Evolutionary conservation across 2,329 filamentous ascomycete genomes (phyloP).

Genomic region (Aspergillus neotritici): DNA sequence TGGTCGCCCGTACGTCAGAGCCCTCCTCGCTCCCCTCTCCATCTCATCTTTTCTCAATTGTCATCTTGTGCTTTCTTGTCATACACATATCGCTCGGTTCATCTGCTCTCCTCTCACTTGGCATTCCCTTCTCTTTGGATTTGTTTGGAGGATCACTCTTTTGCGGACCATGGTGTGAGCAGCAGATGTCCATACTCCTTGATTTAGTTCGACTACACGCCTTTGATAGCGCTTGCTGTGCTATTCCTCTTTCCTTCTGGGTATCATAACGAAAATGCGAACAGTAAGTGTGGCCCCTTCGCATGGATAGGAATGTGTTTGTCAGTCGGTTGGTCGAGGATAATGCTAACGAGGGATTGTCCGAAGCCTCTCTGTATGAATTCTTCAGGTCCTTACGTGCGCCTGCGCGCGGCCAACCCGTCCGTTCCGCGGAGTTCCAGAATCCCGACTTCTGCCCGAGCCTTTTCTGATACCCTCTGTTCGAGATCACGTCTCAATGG

Average conservation of each 20-base stretch:
- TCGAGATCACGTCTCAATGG: conserved; percentile 12
- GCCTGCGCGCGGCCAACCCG: conserved; percentile 16
- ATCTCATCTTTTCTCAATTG: conserved; percentile 3
- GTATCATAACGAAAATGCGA: conserved; percentile 23
- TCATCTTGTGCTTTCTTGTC: conserved; percentile 4
- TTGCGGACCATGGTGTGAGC: conserved; percentile 21
- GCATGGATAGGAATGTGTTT: neutral
- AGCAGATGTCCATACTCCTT: conserved; percentile 9
- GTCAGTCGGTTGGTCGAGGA: neutral
- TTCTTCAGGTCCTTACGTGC: conserved; percentile 18
- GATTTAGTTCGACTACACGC: conserved; percentile 10
- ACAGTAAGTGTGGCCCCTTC: conserved; percentile 20
- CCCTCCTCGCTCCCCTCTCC: conserved; percentile 1
- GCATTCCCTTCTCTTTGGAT: neutral
- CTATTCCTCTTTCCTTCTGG: conserved; percentile 19
- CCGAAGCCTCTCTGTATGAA: conserved; percentile 21
- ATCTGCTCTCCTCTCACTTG: neutral
- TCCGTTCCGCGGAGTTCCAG: conserved; percentile 14
- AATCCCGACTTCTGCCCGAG: conserved; percentile 19
- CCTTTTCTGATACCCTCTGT: conserved; percentile 26
- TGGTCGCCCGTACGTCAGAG: conserved; percentile 17
- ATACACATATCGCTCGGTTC: no score
- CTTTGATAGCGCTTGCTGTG: conserved; percentile 18
- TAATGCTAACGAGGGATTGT: conserved; percentile 3
- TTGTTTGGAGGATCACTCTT: conserved; percentile 3